Evolutionary conservation across 23 red algal species (phyloP), one percentile per base, ranked within the genome.

Genomic region (Agarophyton chilense): DNA sequence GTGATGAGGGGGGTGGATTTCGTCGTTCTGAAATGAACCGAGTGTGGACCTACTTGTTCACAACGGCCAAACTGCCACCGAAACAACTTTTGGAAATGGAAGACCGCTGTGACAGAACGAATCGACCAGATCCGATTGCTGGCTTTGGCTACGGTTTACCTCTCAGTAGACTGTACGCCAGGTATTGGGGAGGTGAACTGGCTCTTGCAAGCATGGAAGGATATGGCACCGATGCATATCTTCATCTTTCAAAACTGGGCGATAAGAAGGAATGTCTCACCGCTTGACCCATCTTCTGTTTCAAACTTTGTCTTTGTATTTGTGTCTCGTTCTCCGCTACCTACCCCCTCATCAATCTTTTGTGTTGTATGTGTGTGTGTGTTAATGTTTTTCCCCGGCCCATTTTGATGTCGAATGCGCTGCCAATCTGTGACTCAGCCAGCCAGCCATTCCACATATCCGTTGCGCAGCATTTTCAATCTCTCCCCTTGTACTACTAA

Each of bases 81-180:
- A 91, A 95, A 52, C 64, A 64, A 41, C 88, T 98, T 33, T 73
- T 94, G 60, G 55, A 86, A 64, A 90, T 96, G 66, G 87, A 98
- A 67, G 90, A 89, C 52, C 47, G 63, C 31, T 26, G 40, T 29
- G 68, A 83, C 40, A 79, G 72, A 21, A 81, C 57, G 40, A 89
- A 81, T 32, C 52, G 83, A 47, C 88, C 79, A 6, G 96, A 98
- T 31, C 88, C 93, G 40, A 93, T 98, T 81, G 96, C 96, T 24
- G 96, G 96, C 7, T 95, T 98, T 72, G 96, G 96, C 29, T 98
- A 98, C 81, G 96, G 96, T 28, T 78, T 98, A 50, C 96, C 96
- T 44, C 79, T 98, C 38, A 95, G 93, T 13, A 47, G 96, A 32
- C 62, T 95, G 61, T 96, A 98, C 60, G 96, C 96, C 26, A 83